These are phyloP conservation scores for Xylaria intraflava DNA, from an alignment of 495 filamentous ascomycete genomes.

Conservation along the genomic window DNA sequence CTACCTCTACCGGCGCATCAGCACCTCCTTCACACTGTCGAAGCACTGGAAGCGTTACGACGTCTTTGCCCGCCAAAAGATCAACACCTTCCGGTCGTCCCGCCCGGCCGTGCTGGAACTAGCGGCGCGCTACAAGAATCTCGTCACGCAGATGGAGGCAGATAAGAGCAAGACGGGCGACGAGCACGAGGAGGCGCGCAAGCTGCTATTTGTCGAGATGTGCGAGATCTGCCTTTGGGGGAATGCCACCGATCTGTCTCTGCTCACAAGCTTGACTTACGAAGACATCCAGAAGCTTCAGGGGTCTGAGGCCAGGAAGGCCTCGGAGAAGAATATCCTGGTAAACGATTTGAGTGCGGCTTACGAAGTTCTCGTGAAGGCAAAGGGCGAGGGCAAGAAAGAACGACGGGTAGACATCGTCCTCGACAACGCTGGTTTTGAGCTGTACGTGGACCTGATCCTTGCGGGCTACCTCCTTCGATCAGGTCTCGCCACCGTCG, in stretches of 20 bases:
- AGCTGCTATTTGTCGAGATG: slow-evolving; percentile 82
- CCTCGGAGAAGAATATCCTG: slow-evolving; percentile 80
- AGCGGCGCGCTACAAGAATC: slow-evolving; percentile 60
- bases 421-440: slow-evolving; percentile 93
- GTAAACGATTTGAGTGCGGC: slow-evolving; percentile 72
- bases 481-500: slow-evolving; percentile 69
- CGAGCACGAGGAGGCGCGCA: slow-evolving; percentile 61
- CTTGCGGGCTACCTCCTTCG: slow-evolving; percentile 83
- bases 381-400: slow-evolving; percentile 50
- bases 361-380: slow-evolving; percentile 61
- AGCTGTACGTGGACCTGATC: slow-evolving; percentile 89
- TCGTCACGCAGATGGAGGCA: slow-evolving; percentile 50
- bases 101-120: slow-evolving; percentile 87
- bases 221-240: slow-evolving; percentile 97
- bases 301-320: slow-evolving; percentile 75
- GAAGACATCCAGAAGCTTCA: slow-evolving; percentile 96
- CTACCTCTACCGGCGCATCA: slow-evolving; percentile 87
- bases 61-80: slow-evolving; percentile 86
- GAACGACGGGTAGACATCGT: slow-evolving; percentile 79
- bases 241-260: slow-evolving; percentile 90
- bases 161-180: slow-evolving; percentile 30
- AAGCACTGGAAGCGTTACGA: slow-evolving; percentile 88
- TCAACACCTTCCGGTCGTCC: slow-evolving; percentile 86
- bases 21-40: slow-evolving; percentile 67
- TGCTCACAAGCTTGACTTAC: slow-evolving; percentile 83